A percentile compares a stretch with the other conserved stretches of the same genome.
Evolutionary conservation across 306 rosid genomes (phyloP).

Genomic region (Begonia fuchsioides): DNA sequence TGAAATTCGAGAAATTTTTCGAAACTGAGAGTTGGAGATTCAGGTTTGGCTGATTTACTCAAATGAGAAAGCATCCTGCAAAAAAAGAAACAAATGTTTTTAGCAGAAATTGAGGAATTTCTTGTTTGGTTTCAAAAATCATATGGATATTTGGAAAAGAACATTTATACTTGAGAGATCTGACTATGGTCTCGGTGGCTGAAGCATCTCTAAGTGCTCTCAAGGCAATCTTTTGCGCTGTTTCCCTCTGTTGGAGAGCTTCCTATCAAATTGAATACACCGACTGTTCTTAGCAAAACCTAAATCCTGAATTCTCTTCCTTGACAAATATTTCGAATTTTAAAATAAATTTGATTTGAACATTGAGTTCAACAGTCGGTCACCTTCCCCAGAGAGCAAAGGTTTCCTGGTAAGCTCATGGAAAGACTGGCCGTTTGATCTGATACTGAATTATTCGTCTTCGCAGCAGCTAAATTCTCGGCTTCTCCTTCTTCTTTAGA

Average conservation of each 20-base stretch:
- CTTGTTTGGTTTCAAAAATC: too few species aligned
- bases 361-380: too few species aligned
- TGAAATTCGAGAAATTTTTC: constrained; percentile 74
- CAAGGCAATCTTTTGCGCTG: constrained; percentile 77
- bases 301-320: too few species aligned
- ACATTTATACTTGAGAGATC: constrained; percentile 57
- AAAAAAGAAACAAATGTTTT: background rate
- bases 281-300: too few species aligned
- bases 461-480: too few species aligned
- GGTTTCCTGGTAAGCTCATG: constrained; percentile 66
- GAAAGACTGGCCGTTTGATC: constrained; percentile 39
- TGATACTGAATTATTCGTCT: constrained; percentile 18
- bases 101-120: too few species aligned
- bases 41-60: constrained; percentile 49
- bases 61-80: constrained; percentile 67
- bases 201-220: constrained; percentile 83
- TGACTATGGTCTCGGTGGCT: constrained; percentile 68
- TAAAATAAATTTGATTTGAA: too few species aligned
- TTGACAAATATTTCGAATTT: too few species aligned
- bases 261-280: constrained; percentile 26
- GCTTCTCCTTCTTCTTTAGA: too few species aligned
- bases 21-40: too few species aligned
- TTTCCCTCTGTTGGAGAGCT: constrained; percentile 85
- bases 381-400: constrained; percentile 74
- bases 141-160: too few species aligned